phyloP scores from a whole-genome alignment of 176 grass and related monocot species.

The Elymus sibiricus region DNA sequence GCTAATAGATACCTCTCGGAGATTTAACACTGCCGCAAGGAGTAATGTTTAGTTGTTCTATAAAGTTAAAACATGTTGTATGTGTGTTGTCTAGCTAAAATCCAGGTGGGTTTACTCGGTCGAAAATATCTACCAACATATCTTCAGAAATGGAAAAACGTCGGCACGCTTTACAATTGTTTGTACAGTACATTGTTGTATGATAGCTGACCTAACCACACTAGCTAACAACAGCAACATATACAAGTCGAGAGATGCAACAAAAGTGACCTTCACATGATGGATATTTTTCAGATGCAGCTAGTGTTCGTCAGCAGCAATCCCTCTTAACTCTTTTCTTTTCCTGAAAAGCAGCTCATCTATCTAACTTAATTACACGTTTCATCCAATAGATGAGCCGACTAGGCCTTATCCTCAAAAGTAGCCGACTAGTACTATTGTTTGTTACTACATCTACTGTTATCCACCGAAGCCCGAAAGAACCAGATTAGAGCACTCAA shows the following conservation, averaged over 20 bases:
- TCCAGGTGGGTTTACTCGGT: background rate
- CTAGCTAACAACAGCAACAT: background rate
- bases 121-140: constrained; percentile 10
- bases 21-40: background rate
- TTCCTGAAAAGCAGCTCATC: background rate
- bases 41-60: background rate
- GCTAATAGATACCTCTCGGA: background rate
- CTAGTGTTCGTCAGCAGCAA: background rate
- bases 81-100: background rate
- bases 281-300: background rate
- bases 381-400: background rate
- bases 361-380: background rate
- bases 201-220: constrained; percentile 37
- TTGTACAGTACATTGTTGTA: constrained; percentile 25
- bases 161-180: constrained; percentile 14
- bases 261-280: constrained; percentile 16
- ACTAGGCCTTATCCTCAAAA: background rate
- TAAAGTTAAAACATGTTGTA: background rate
- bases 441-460: background rate
- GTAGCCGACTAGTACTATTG: too few relatives aligned
- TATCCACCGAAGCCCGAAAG: background rate
- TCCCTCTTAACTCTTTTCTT: background rate
- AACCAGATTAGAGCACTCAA: background rate
- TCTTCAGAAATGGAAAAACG: background rate
- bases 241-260: background rate